A percentile compares a stretch with the other conserved stretches of the same genome.
phyloP scores from a whole-genome alignment of 163 green algal genomes.

The Scenedesmus sp. region DNA sequence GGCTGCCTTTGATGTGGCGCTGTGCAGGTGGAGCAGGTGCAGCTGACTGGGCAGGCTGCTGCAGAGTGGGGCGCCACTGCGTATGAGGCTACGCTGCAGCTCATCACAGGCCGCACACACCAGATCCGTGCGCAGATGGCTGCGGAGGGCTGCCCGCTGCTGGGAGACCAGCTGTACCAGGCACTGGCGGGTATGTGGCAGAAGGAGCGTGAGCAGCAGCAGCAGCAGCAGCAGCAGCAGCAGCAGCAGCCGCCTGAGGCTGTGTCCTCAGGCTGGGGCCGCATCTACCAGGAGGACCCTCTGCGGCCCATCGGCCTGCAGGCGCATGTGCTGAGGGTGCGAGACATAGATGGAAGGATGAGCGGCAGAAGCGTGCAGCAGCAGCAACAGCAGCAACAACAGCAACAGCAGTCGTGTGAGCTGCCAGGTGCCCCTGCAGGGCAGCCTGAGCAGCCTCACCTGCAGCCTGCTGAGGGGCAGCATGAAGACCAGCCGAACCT shows the following conservation, averaged over 20 bases:
- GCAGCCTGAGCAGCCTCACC: background rate
- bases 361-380: background rate
- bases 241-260: background rate
- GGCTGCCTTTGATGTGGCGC: background rate
- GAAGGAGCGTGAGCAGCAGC: slow-evolving; percentile 14
- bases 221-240: slow-evolving; percentile 24
- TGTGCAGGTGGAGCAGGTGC: slow-evolving; percentile 40
- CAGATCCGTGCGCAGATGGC: slow-evolving; percentile 88
- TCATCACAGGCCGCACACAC: slow-evolving; percentile 87
- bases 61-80: slow-evolving; percentile 44
- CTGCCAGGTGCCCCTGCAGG: background rate
- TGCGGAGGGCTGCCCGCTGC: slow-evolving; percentile 73
- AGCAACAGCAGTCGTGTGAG: background rate
- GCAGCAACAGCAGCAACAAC: background rate
- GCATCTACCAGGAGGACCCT: slow-evolving; percentile 42
- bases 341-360: slow-evolving; percentile 31
- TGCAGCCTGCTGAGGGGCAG: background rate
- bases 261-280: slow-evolving; percentile 12
- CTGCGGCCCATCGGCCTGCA: slow-evolving; percentile 46
- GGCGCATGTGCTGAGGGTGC: slow-evolving; percentile 19
- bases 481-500: background rate
- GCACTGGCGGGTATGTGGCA: slow-evolving; percentile 55
- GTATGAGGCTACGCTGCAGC: slow-evolving; percentile 75
- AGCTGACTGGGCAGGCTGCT: slow-evolving; percentile 37
- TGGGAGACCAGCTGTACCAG: slow-evolving; percentile 82